Evolutionary conservation across 2,329 filamentous ascomycete genomes (phyloP).

Genomic region (Xylaria sp.): DNA sequence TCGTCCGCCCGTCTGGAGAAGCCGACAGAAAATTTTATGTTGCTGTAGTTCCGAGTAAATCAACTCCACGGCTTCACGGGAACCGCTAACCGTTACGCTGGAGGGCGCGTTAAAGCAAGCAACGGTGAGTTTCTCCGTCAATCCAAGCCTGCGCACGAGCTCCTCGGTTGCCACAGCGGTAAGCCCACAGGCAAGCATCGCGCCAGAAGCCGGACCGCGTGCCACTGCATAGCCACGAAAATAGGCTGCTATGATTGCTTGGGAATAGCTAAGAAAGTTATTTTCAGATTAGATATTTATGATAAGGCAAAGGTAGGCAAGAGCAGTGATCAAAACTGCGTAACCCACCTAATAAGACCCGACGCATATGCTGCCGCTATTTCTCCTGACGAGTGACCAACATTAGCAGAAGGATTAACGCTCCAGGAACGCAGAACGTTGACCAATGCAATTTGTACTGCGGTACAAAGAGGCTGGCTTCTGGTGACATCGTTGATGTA

Average conservation of each 20-base stretch:
- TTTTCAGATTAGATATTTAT: neutral
- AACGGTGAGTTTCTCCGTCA: neutral
- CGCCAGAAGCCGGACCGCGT: neutral
- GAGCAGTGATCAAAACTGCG: neutral
- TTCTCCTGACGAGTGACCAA: constrained; percentile 2
- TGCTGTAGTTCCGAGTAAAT: neutral
- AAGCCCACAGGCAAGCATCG: constrained; percentile 41
- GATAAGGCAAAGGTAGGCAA: neutral
- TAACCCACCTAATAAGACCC: constrained; percentile 17
- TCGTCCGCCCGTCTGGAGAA: constrained; percentile 11
- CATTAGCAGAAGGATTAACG: neutral
- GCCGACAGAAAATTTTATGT: constrained; percentile 8
- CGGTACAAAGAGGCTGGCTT: neutral
- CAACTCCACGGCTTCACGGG: neutral
- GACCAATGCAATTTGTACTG: neutral
- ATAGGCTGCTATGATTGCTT: constrained; percentile 40
- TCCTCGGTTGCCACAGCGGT: neutral
- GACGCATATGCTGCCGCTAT: constrained; percentile 34
- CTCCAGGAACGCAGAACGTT: neutral
- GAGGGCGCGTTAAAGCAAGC: constrained; percentile 39
- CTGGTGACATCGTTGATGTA: neutral
- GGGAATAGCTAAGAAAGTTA: constrained; percentile 38
- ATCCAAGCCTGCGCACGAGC: neutral
- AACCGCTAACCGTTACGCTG: constrained; percentile 37
- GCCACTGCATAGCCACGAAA: constrained; percentile 36